These are phyloP conservation scores for Magnaporthiopsis rhizophila DNA, from an alignment of 2,329 filamentous ascomycete genomes.

Conservation along the genomic window DNA sequence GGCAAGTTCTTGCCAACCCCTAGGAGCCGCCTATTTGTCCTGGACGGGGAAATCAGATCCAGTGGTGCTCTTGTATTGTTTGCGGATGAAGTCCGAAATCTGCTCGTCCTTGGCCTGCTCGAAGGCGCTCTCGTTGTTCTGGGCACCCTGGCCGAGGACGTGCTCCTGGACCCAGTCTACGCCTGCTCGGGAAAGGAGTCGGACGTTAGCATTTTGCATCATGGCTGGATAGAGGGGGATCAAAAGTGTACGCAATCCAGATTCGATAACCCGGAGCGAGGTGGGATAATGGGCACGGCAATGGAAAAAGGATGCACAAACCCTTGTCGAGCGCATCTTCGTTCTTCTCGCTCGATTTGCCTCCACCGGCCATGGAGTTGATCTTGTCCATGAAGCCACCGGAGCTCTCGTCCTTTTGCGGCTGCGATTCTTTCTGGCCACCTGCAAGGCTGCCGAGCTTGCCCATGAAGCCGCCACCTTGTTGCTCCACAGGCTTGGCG, in stretches of 20 bases:
- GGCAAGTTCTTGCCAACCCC: background rate
- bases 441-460: slow-evolving; percentile 5
- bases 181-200: slow-evolving; percentile 34
- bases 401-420: slow-evolving; percentile 28
- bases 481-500: background rate
- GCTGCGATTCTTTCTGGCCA: slow-evolving; percentile 11
- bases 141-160: slow-evolving; percentile 59
- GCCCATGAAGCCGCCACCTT: slow-evolving; percentile 3
- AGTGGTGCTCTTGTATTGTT: slow-evolving; percentile 59
- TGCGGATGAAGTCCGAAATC: slow-evolving; percentile 65
- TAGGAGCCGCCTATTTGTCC: slow-evolving; percentile 53
- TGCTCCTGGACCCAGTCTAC: slow-evolving; percentile 74
- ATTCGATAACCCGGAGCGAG: background rate
- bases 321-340: slow-evolving; percentile 80
- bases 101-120: slow-evolving; percentile 82
- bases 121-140: slow-evolving; percentile 62
- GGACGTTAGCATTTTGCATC: background rate
- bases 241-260: too few species aligned
- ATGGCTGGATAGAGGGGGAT: background rate
- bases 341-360: slow-evolving; percentile 67
- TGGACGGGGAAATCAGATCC: slow-evolving; percentile 62
- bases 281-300: background rate
- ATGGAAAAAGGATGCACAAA: slow-evolving; percentile 22
- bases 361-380: slow-evolving; percentile 65
- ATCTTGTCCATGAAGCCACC: slow-evolving; percentile 61